Evolutionary conservation across 2,329 filamentous ascomycete species (phyloP).

Genomic region (Ceratocystiopsis sp.): DNA sequence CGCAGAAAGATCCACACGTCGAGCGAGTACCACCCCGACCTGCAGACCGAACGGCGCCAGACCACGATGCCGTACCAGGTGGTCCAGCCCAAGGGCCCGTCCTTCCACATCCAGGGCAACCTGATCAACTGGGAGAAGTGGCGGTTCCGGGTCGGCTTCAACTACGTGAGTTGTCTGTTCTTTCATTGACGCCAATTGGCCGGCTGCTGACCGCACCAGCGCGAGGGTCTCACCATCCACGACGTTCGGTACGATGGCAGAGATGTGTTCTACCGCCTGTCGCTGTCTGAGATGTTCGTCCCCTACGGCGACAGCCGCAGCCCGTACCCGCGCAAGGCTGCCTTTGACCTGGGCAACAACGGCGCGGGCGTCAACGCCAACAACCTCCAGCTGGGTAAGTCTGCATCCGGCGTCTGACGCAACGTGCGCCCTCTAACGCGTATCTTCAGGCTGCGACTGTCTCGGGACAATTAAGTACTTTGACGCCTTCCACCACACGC

Average conservation of each 20-base stretch:
- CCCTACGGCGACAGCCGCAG: slow-evolving; percentile 45
- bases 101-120: slow-evolving; percentile 32
- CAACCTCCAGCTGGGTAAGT: slow-evolving; percentile 34
- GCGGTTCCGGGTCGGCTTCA: slow-evolving; percentile 53
- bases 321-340: slow-evolving; percentile 52
- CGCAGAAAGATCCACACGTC: not conserved
- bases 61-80: not conserved
- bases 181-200: slow-evolving; percentile 15
- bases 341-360: slow-evolving; percentile 56
- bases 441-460: slow-evolving; percentile 41
- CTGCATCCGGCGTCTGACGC: too few species aligned
- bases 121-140: slow-evolving; percentile 48
- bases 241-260: slow-evolving; percentile 50
- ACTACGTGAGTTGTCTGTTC: slow-evolving; percentile 26
- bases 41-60: not conserved
- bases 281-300: slow-evolving; percentile 52
- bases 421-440: too few species aligned
- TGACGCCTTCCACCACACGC: slow-evolving; percentile 42
- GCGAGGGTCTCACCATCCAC: slow-evolving; percentile 50
- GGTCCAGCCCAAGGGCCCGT: slow-evolving; percentile 7
- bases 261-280: slow-evolving; percentile 48
- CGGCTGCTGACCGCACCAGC: not conserved
- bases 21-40: not conserved
- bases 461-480: slow-evolving; percentile 48
- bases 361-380: slow-evolving; percentile 51